Evolutionary conservation across 2,329 filamentous ascomycete genomes (phyloP).

Genomic region (Alternaria triticina): DNA sequence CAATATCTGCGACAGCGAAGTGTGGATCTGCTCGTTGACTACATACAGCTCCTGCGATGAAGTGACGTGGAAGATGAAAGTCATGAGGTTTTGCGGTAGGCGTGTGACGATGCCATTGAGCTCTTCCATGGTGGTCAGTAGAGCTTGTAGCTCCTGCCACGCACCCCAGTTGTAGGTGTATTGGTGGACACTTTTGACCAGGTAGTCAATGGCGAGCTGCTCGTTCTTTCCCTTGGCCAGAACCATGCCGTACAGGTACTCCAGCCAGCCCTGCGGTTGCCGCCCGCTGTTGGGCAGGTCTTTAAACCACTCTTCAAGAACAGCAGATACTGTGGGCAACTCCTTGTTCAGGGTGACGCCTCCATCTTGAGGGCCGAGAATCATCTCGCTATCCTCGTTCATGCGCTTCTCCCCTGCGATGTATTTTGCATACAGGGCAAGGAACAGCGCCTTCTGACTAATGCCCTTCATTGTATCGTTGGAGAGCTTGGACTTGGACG

Average conservation of each 20-base stretch:
- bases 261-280: conserved; percentile 87
- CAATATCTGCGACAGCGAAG: conserved; percentile 77
- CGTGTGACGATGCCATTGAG: conserved; percentile 73
- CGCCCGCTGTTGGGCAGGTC: conserved; percentile 64
- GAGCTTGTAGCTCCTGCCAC: conserved; percentile 87
- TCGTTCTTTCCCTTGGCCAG: conserved; percentile 91
- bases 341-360: conserved; percentile 87
- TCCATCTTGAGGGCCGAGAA: conserved; percentile 89
- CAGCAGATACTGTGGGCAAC: conserved; percentile 74
- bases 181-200: conserved; percentile 85
- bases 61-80: conserved; percentile 91
- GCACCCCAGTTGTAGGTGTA: conserved; percentile 98
- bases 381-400: conserved; percentile 96
- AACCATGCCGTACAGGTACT: conserved; percentile 90
- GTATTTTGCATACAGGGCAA: conserved; percentile 90
- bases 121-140: conserved; percentile 83
- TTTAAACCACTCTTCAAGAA: conserved; percentile 81
- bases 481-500: conserved; percentile 43
- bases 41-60: conserved; percentile 92
- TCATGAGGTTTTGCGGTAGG: conserved; percentile 88
- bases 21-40: conserved; percentile 75
- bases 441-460: conserved; percentile 90
- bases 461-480: conserved; percentile 57
- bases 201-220: conserved; percentile 79
- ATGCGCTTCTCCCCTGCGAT: conserved; percentile 94